Evolutionary conservation across 2,329 filamentous ascomycete species (phyloP).

Genomic region (Paradendryphiella salina): DNA sequence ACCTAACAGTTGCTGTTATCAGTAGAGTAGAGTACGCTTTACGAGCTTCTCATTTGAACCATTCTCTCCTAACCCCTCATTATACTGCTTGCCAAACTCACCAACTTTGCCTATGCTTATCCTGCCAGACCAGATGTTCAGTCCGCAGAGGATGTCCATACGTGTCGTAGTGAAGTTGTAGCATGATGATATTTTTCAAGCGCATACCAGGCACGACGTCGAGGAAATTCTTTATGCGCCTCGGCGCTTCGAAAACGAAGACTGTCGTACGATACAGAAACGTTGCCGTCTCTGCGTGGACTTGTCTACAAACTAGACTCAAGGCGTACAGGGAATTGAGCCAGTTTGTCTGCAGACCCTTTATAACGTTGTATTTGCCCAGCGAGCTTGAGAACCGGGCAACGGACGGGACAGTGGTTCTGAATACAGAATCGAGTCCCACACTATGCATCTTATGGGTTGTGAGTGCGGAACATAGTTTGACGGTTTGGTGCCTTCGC

Average conservation of each 20-base stretch:
- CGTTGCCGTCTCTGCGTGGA: conserved; percentile 30
- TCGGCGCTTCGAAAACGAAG: conserved; percentile 38
- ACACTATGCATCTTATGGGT: background rate
- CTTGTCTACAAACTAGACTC: conserved; percentile 34
- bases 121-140: conserved; percentile 25
- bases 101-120: conserved; percentile 34
- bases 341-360: conserved; percentile 36
- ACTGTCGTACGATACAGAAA: conserved; percentile 37
- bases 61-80: no score
- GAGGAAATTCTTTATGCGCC: conserved; percentile 36
- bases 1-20: background rate
- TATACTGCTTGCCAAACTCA: background rate
- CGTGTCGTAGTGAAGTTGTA: conserved; percentile 37
- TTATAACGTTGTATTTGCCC: conserved; percentile 23
- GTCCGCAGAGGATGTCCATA: conserved; percentile 29
- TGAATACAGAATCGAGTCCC: background rate
- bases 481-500: conserved; percentile 15
- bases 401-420: background rate
- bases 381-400: conserved; percentile 25
- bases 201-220: conserved; percentile 17
- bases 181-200: conserved; percentile 29
- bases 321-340: conserved; percentile 33
- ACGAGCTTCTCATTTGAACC: background rate
- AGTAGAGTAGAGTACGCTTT: background rate
- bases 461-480: conserved; percentile 14